These are phyloP conservation scores for Coemansia sp. DNA, from an alignment of 192 early-diverging fungal species.

Conservation along the genomic window DNA sequence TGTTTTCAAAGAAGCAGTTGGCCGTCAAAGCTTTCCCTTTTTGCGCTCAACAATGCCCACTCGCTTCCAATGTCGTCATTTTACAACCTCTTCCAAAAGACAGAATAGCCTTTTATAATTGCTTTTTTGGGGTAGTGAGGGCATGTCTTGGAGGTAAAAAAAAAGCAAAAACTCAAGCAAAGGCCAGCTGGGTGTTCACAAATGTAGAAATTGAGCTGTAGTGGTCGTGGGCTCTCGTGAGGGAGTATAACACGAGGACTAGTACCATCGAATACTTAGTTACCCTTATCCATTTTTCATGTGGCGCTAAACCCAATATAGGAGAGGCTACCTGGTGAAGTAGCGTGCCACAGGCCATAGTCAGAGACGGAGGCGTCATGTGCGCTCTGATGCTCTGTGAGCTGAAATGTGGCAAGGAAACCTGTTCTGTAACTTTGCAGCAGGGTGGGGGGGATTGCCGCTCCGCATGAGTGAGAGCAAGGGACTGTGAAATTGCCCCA, in stretches of 20 bases:
- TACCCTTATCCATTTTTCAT: background rate
- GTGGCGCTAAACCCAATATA: background rate
- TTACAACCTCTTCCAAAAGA: too few relatives aligned
- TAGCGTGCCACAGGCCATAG: background rate
- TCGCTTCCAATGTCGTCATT: too few relatives aligned
- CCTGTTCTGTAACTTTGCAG: background rate
- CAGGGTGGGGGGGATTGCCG: constrained; percentile 7
- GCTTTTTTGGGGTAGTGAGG: too few relatives aligned
- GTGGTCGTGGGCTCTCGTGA: background rate
- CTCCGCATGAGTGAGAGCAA: constrained; percentile 7
- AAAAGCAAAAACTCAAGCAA: too few relatives aligned
- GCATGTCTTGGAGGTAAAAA: too few relatives aligned
- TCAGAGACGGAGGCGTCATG: background rate
- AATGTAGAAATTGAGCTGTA: too few relatives aligned
- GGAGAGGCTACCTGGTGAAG: background rate
- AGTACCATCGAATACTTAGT: background rate
- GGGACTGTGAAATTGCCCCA: background rate
- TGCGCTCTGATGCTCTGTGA: background rate
- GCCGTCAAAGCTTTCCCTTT: too few relatives aligned
- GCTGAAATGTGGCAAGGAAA: background rate
- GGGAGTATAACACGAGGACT: background rate
- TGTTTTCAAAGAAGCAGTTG: too few relatives aligned
- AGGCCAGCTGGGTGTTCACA: too few relatives aligned
- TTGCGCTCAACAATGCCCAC: too few relatives aligned
- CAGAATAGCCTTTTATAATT: too few relatives aligned